A percentile compares a stretch with the other conserved stretches of the same genome.
These are phyloP conservation scores for Rhizomucor pusillus DNA, from an alignment of 371 early-diverging fungal genomes.

Conservation along the genomic window DNA sequence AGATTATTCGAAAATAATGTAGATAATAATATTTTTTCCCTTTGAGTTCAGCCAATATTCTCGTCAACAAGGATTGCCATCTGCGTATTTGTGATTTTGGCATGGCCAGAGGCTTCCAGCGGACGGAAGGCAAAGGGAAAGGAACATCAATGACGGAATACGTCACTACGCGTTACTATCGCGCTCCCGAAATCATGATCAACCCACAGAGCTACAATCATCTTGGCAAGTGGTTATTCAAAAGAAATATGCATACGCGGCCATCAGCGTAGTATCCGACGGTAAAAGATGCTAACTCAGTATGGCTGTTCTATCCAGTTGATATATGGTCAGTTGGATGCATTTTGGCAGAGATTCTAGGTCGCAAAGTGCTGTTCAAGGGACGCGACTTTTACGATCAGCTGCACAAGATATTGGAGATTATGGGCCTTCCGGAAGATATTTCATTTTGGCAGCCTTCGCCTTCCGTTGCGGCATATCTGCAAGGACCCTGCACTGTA, in stretches of 20 bases:
- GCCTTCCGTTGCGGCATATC: constrained; percentile 37
- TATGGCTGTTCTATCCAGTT: too few relatives aligned
- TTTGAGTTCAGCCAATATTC: constrained; percentile 72
- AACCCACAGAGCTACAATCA: constrained; percentile 46
- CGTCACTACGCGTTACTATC: constrained; percentile 90
- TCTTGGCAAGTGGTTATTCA: constrained; percentile 43
- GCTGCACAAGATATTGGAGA: constrained; percentile 88
- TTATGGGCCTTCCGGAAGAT: constrained; percentile 95
- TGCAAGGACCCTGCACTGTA: constrained; percentile 44
- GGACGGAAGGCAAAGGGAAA: constrained; percentile 50
- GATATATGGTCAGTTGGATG: constrained; percentile 99
- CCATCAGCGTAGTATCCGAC: too few relatives aligned
- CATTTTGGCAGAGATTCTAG: constrained; percentile 97
- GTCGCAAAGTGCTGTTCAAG: constrained; percentile 93
- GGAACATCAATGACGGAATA: constrained; percentile 43
- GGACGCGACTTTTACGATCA: constrained; percentile 94
- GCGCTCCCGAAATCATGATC: constrained; percentile 91
- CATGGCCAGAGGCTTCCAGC: constrained; percentile 42
- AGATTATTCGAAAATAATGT: too few relatives aligned
- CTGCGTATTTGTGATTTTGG: constrained; percentile 49
- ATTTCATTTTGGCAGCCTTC: constrained; percentile 44
- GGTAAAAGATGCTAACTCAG: too few relatives aligned
- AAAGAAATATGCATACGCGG: too few relatives aligned
- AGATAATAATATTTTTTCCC: constrained; percentile 19
- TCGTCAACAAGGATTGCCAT: constrained; percentile 90